Evolutionary conservation across 768 basidiomycete genomes (phyloP), one percentile per base, ranked within the genome.

Genomic region (Calocera cornea): DNA sequence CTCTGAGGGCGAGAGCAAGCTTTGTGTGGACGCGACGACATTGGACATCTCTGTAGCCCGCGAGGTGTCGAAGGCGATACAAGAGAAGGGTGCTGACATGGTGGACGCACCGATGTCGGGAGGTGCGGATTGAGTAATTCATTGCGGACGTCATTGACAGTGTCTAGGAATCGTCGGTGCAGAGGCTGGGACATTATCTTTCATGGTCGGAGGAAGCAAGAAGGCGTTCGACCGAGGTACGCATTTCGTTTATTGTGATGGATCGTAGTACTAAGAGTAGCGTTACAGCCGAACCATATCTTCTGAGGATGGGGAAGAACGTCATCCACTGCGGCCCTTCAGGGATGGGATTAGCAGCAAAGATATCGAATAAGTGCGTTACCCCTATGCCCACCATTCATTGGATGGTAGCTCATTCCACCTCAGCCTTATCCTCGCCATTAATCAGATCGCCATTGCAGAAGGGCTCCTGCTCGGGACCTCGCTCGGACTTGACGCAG

Each of bases 31-130:
- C 76, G 92, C 90, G 8, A 97, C 95, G 10, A 95, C 95, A 0
- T 80, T 95, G 41, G 92, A 95, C 71, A 88, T 94, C 5, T 79
- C 79, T 7, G 84, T 88, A 10, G 87, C 93, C 0, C 84, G 84
- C 44, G 76, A 81, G 34, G 85, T 95, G 12, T 84, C 92, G 0
- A 68, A 74, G 11, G 77, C 81, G 27, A 83, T 90, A 0, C 78
- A 77, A 11, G 67, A 72, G 16, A 77, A 80, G 31, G 87, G 88
- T 29, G 90, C 87, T 7, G 77, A 77, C 41, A 92, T 97, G 85
- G 81, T 97, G 24, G 95, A 97, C 74, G 93, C 95, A 3, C 95
- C 95, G 1, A 94, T 97, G 0, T 94, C 92, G 63, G 95, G 95
- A 67, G 94, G 92, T 89, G 74, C 66, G 84, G 76, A 41, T 1